Evolutionary conservation across 345 rosid species (phyloP), one percentile per base, ranked within the genome.

Genomic region (Microcos paniculata): DNA sequence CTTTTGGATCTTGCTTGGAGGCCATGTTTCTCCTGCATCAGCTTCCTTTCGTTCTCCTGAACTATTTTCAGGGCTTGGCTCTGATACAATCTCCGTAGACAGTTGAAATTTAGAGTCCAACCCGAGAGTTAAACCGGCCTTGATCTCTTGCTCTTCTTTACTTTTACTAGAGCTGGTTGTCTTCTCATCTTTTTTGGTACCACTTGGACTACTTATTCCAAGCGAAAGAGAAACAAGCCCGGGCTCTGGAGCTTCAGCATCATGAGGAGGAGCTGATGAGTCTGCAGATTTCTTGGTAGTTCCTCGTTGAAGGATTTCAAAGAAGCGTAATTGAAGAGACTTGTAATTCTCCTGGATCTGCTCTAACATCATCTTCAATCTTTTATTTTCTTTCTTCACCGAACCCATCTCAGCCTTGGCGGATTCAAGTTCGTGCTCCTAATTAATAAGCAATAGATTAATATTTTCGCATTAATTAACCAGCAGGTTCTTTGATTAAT

Each of bases 201-300:
- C 77, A 58, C 33, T 73, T 4, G 89, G 80, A 31, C 81, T 77
- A 62, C 79, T 81, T 76, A 88, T 90, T 71, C 98, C 98, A 7
- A 94, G 92, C 33, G 85, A 86, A 84, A 94, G 97, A 7, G 94
- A 94, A 45, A 91, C 94, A 0, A 90, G 86, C 26, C 87, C 89
- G 4, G 76, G 77, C 71, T 84, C 92, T 81, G 76, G 72, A 55
- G 51, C 0, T 30, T 78, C 83, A 5, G 61, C 56, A 57, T 71
- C 76, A 21, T 79, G 75, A 1, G 71, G 70, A 42, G 83, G 58
- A 58, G 72, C 48, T 30, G 72, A 46, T 30, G 82, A 75, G 38
- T 69, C 53, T 62, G 56, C 30, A 3, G 84, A 45, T 35, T 78
- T 78, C 40, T 77, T 80, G 46, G 80, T 7, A 57, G 82, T 72